Conservation (phyloP, 1,284 basidiomycete genomes). For the Cutaneotrichosporon daszewskae region DNA sequence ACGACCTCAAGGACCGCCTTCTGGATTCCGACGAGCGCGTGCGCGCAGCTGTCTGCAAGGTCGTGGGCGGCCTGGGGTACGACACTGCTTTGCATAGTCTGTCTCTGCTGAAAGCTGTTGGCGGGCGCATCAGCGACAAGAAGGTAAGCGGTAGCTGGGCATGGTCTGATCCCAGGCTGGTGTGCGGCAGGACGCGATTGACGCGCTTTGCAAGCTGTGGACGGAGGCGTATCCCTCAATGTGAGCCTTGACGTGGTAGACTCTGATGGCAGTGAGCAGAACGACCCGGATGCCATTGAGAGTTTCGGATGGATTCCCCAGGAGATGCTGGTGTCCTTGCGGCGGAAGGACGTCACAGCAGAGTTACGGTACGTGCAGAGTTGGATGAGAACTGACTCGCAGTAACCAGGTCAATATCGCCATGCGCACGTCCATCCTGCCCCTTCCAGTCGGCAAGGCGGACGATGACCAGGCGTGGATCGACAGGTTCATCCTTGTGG, state of each 20-base stretch:
- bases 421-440: conserved; percentile 70
- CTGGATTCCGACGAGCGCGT: conserved; percentile 88
- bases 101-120: conserved; percentile 62
- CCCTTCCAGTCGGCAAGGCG: conserved; percentile 66
- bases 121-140: conserved; percentile 73
- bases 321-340: conserved; percentile 56
- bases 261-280: conserved; percentile 60
- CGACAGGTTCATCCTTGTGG: conserved; percentile 69
- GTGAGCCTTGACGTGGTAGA: conserved; percentile 45
- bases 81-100: conserved; percentile 83
- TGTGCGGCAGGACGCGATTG: conserved; percentile 79
- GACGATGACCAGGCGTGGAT: conserved; percentile 72
- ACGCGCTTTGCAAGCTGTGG: conserved; percentile 72
- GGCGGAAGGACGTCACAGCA: conserved; percentile 47
- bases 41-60: conserved; percentile 72
- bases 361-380: conserved; percentile 56
- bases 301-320: conserved; percentile 95
- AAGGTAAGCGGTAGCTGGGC: conserved; percentile 55
- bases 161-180: conserved; percentile 53
- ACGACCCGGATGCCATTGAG: conserved; percentile 62
- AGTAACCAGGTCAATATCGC: conserved; percentile 28
- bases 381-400: background rate
- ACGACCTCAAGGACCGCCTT: conserved; percentile 61
- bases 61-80: conserved; percentile 80
- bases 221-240: conserved; percentile 81